Evolutionary conservation across 441 rosid genomes (phyloP).

Genomic region (Erodium moschatum): DNA sequence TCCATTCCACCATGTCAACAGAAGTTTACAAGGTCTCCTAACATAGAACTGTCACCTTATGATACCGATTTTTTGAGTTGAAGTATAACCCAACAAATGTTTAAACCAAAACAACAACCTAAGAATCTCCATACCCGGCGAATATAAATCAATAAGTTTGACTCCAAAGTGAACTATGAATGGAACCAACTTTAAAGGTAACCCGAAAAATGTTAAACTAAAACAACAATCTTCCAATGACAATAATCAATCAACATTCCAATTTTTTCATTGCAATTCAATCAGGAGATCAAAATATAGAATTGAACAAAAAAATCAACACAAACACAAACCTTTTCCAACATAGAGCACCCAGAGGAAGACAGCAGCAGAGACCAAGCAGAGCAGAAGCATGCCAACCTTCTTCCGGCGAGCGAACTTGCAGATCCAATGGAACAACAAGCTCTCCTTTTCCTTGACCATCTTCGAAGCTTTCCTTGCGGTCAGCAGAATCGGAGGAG

Average conservation of each 20-base stretch:
- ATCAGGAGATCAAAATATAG: background rate
- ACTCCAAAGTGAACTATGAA: no score
- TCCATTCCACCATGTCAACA: no score
- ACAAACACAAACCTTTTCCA: constrained; percentile 54
- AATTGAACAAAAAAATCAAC: background rate
- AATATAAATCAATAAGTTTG: no score
- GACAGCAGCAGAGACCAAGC: constrained; percentile 66
- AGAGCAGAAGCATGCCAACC: constrained; percentile 85
- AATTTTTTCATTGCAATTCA: no score
- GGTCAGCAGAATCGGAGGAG: constrained; percentile 34
- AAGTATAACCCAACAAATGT: background rate
- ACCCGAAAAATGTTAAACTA: background rate
- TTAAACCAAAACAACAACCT: background rate
- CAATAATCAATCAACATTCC: constrained; percentile 3
- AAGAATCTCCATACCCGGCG: no score
- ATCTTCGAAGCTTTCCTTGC: constrained; percentile 56
- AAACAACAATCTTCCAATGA: constrained; percentile 11
- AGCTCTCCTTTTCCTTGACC: constrained; percentile 68
- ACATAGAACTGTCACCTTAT: no score
- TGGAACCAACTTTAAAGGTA: no score
- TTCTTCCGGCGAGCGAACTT: constrained; percentile 85
- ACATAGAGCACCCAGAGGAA: constrained; percentile 69
- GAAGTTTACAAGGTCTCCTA: no score
- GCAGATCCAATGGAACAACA: constrained; percentile 62
- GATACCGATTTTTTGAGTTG: no score